Evolutionary conservation across 345 rosid species (phyloP).

Genomic region (Fremontodendron californicum): DNA sequence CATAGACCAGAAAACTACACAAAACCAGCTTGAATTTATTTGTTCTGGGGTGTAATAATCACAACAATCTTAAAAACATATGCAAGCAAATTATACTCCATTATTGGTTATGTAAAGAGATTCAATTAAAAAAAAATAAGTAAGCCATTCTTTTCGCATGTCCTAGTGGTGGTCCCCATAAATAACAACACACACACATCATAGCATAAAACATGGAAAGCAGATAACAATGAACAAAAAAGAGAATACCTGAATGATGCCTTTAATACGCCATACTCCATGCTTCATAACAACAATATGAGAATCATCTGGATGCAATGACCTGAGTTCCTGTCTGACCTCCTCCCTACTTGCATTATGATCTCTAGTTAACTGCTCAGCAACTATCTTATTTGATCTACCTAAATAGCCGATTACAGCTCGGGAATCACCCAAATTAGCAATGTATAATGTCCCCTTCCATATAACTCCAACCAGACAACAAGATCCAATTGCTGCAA

Average conservation of each 20-base stretch:
- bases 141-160: neutral
- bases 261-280: constrained; percentile 99
- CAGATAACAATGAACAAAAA: constrained; percentile 2
- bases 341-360: constrained; percentile 88
- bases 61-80: neutral
- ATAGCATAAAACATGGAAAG: constrained; percentile 2
- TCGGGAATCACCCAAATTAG: constrained; percentile 90
- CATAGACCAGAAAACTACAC: neutral
- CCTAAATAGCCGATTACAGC: constrained; percentile 70
- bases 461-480: constrained; percentile 87
- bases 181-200: neutral
- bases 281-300: constrained; percentile 77
- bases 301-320: constrained; percentile 79
- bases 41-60: neutral
- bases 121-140: neutral
- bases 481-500: constrained; percentile 91
- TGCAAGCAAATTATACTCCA: neutral
- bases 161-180: neutral
- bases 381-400: constrained; percentile 65
- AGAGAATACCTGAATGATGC: constrained; percentile 82
- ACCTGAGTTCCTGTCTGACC: constrained; percentile 84
- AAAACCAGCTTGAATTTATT: neutral
- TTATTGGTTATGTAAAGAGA: neutral
- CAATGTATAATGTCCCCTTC: constrained; percentile 77
- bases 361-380: constrained; percentile 79